phyloP scores from a whole-genome alignment of 139 green algal species.

The Eudorina sp. region DNA sequence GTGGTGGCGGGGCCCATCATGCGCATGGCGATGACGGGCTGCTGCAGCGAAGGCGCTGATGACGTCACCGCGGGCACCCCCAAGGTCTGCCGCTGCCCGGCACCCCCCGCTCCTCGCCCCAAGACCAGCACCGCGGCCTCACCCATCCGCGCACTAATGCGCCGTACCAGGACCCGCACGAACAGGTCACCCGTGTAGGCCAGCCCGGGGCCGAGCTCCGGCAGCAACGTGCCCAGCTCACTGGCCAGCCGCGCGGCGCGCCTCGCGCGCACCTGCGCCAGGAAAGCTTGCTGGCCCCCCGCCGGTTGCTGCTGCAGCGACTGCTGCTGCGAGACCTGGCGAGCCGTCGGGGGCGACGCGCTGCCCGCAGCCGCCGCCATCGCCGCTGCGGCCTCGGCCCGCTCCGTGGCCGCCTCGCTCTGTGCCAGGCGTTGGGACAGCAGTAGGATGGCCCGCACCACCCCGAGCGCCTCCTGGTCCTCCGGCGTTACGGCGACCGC shows the following conservation, averaged over 20 bases:
- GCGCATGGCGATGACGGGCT: slow-evolving; percentile 17
- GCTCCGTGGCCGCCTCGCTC: not conserved
- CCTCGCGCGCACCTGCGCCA: not conserved
- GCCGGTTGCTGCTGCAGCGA: not conserved
- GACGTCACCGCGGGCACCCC: not conserved
- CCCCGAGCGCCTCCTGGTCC: slow-evolving; percentile 71
- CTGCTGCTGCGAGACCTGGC: not conserved
- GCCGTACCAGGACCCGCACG: slow-evolving; percentile 55
- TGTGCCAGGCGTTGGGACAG: slow-evolving; percentile 39
- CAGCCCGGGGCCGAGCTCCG: slow-evolving; percentile 75
- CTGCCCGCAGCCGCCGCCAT: not conserved
- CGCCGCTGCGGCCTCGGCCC: not conserved
- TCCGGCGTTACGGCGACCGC: slow-evolving; percentile 63
- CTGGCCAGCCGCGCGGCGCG: slow-evolving; percentile 38
- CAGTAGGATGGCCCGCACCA: slow-evolving; percentile 53
- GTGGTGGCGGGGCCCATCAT: not conserved
- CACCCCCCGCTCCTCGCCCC: not conserved
- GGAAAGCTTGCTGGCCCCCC: no score
- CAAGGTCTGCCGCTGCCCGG: no score
- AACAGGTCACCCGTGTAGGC: slow-evolving; percentile 71
- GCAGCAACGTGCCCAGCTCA: slow-evolving; percentile 72
- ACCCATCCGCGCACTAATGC: slow-evolving; percentile 49
- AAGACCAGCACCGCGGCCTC: slow-evolving; percentile 39
- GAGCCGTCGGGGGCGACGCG: no score
- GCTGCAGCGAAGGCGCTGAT: not conserved